Evolutionary conservation across 2,329 filamentous ascomycete genomes (phyloP).

Genomic region (Scytalidium lignicola): DNA sequence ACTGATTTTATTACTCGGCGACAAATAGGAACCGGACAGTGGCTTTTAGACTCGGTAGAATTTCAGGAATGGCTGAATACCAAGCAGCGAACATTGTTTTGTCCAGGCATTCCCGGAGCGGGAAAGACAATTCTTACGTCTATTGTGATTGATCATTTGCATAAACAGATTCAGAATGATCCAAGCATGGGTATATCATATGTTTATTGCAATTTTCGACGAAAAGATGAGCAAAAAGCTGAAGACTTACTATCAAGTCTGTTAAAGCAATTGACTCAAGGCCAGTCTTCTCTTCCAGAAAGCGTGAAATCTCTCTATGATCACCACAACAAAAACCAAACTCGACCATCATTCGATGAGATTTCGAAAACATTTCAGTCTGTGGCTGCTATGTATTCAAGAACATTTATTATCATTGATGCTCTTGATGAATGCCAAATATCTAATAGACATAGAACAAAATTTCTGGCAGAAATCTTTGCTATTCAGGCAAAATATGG

Average conservation of each 20-base stretch:
- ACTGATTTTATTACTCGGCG: slow-evolving; percentile 30
- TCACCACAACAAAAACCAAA: slow-evolving; percentile 14
- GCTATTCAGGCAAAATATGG: slow-evolving; percentile 11
- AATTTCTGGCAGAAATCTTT: slow-evolving; percentile 24
- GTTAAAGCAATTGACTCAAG: slow-evolving; percentile 27
- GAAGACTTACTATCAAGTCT: slow-evolving; percentile 24
- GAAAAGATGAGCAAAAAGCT: slow-evolving; percentile 19
- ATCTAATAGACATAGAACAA: slow-evolving; percentile 2
- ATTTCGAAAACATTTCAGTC: slow-evolving; percentile 13
- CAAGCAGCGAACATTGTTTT: slow-evolving; percentile 5
- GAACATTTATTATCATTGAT: slow-evolving; percentile 14
- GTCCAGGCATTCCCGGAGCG: slow-evolving; percentile 32
- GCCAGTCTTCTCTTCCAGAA: slow-evolving; percentile 7
- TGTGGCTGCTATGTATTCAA: slow-evolving; percentile 15
- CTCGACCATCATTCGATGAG: slow-evolving; percentile 18
- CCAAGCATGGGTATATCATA: slow-evolving; percentile 25
- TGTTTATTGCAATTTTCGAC: slow-evolving; percentile 29
- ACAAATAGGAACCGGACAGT: slow-evolving; percentile 24
- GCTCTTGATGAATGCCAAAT: slow-evolving; percentile 16
- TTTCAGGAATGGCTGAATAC: slow-evolving; percentile 6
- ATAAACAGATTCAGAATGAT: slow-evolving; percentile 14
- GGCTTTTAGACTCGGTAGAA: slow-evolving; percentile 9
- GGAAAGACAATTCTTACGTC: slow-evolving; percentile 43
- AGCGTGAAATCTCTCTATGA: slow-evolving; percentile 21
- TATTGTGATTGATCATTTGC: slow-evolving; percentile 36